Conservation (phyloP, 352 stramenopile species). For the Phytopythium litorale region DNA sequence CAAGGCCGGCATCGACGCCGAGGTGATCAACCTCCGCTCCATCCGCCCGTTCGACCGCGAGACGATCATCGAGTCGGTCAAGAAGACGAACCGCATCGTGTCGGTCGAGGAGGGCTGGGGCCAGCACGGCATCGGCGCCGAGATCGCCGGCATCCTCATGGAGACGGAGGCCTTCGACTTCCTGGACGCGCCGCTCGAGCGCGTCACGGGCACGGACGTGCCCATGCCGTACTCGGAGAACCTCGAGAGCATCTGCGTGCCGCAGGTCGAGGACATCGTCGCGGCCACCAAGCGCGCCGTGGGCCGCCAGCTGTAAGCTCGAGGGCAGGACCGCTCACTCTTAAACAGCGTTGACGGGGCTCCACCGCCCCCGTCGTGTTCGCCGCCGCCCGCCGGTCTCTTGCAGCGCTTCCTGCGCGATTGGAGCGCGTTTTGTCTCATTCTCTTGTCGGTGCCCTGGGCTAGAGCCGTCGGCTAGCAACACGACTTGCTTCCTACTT, state of each 20-base stretch:
- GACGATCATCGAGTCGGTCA: constrained; percentile 96
- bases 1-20: constrained; percentile 93
- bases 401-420: background rate
- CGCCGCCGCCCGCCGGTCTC: background rate
- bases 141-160: constrained; percentile 98
- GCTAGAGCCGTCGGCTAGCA: background rate
- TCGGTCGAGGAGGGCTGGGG: constrained; percentile 97
- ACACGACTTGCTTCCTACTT: background rate
- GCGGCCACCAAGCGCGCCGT: constrained; percentile 89
- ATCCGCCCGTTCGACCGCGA: constrained; percentile 97
- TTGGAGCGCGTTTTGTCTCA: constrained; percentile 2
- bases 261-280: constrained; percentile 94
- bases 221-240: constrained; percentile 98
- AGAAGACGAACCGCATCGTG: constrained; percentile 98
- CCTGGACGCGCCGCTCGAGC: constrained; percentile 97
- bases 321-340: background rate
- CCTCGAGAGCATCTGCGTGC: constrained; percentile 94
- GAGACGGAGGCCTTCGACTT: constrained; percentile 99
- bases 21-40: constrained; percentile 94
- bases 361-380: background rate
- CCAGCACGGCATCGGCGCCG: constrained; percentile 96
- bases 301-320: constrained; percentile 62
- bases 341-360: constrained; percentile 5
- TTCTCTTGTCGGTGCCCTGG: background rate
- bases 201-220: constrained; percentile 97